Conservation (phyloP, 2,329 filamentous ascomycete genomes). For the Stachybotrys echinatus region DNA sequence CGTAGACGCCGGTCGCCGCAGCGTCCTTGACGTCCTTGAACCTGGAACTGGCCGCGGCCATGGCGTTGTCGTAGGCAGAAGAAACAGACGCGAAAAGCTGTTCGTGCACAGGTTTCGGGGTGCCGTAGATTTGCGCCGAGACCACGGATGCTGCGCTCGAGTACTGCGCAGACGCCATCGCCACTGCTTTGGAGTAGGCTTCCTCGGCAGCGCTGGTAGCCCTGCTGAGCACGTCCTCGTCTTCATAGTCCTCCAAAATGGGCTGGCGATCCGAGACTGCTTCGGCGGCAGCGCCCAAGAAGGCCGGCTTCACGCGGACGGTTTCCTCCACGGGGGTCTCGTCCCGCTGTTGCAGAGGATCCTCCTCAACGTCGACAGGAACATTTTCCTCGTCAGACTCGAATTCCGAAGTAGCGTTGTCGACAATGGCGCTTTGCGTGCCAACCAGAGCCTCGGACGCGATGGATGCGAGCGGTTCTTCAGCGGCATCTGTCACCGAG, state of each 20-base stretch:
- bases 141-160: conserved; percentile 61
- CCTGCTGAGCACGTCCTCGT: conserved; percentile 28
- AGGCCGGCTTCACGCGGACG: conserved; percentile 36
- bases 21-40: conserved; percentile 50
- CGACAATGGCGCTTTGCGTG: conserved; percentile 14
- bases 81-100: conserved; percentile 65
- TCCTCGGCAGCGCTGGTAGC: conserved; percentile 42
- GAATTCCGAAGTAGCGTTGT: conserved; percentile 21
- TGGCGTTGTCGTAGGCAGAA: conserved; percentile 60
- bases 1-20: conserved; percentile 44
- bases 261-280: conserved; percentile 40
- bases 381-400: conserved; percentile 15
- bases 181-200: conserved; percentile 61
- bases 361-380: conserved; percentile 18
- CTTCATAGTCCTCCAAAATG: conserved; percentile 44
- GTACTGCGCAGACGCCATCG: conserved; percentile 63
- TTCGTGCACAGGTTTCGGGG: conserved; percentile 63
- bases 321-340: conserved; percentile 19
- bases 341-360: conserved; percentile 12
- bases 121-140: conserved; percentile 62
- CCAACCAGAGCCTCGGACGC: conserved; percentile 18
- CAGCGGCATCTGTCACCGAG: conserved; percentile 4
- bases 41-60: conserved; percentile 55
- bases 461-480: conserved; percentile 15
- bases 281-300: conserved; percentile 47